Base-by-base conservation (phyloP, 1,139 yeast genomes). In the Magnusiomyces fungicola region DNA sequence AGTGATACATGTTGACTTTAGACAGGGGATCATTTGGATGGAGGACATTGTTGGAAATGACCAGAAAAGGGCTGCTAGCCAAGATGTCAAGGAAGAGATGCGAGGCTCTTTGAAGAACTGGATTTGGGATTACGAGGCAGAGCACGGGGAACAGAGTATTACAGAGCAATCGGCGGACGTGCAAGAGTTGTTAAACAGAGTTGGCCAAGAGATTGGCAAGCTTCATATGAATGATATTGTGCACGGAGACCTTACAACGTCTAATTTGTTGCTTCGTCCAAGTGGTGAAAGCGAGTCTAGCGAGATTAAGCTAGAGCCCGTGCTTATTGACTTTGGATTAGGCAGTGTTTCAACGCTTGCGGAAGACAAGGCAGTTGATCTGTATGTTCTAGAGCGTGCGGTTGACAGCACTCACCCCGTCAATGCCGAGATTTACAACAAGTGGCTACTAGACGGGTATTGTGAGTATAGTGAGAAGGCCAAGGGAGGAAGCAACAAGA, bases 281-380 rank as follows among this genome's bases (percentile, higher is more conserved):
- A 29, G 48, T 19, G 27, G 41, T n/a, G 48, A 43, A 12, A n/a
- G n/a, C n/a, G 43, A 58, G 56, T 24, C 47, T 47, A 14, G 47
- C 50, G 21, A 52, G 45, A 43, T 54, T 49, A 1, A 9, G 12
- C 23, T 32, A 25, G 55, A 51, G 42, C 88, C 95, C 0, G 77
- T 74, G 40, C 68, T 92, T 60, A 94, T 94, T 53, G 99, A 94
- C 62, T 92, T 94, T 68, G 99, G 99, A 0, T 73, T 94, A 19
- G 73, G 75, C 0, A 79, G 89, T n/a, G 81, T 81, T 51, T 81
- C 95, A 1, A 76, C 78, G 0, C 63, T 88, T 55, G 76, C 86
- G 0, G 98, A 94, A 60, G 97, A 92, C 63, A 89, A 88, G 64
- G 97, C 98, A 1, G 98, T 94, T 16, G 99, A 94, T 65, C 66